Evolutionary conservation across 73 alveolate genomes (phyloP).

Genomic region (Blepharisma japonicum): DNA sequence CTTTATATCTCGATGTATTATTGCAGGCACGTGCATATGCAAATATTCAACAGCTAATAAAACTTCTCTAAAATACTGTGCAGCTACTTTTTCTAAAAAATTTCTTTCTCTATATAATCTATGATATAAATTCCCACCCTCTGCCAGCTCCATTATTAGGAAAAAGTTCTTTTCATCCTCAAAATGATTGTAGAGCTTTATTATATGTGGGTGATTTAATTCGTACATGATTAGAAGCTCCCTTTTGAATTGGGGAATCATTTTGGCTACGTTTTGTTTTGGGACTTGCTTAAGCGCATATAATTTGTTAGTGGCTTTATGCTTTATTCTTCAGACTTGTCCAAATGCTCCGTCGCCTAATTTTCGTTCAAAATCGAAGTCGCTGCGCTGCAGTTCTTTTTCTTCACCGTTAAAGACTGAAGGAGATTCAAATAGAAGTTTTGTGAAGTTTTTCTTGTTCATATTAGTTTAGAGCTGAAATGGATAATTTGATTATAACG

Average conservation of each 20-base stretch:
- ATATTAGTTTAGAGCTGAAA: no score
- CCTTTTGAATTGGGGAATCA: conserved; percentile 58
- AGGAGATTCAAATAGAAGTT: conserved; percentile 31
- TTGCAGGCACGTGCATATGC: conserved; percentile 34
- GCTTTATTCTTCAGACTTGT: conserved; percentile 20
- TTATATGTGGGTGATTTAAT: conserved; percentile 70
- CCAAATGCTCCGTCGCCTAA: conserved; percentile 29
- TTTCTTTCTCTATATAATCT: conserved; percentile 52
- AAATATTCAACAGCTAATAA: conserved; percentile 50
- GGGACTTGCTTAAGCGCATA: conserved; percentile 23
- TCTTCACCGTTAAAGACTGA: conserved; percentile 28
- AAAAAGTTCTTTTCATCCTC: conserved; percentile 71
- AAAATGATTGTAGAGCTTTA: conserved; percentile 56
- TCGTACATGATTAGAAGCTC: conserved; percentile 65
- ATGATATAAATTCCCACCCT: conserved; percentile 64
- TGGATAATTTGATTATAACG: no score
- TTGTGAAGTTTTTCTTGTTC: not conserved
- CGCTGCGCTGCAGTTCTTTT: conserved; percentile 12
- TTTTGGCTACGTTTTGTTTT: conserved; percentile 38
- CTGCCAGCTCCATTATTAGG: conserved; percentile 60
- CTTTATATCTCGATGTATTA: conserved; percentile 76
- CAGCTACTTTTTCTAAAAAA: conserved; percentile 64
- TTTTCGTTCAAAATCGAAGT: conserved; percentile 9
- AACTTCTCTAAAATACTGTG: conserved; percentile 65
- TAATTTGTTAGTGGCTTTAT: conserved; percentile 9